phyloP scores from a whole-genome alignment of 768 basidiomycete genomes.

The Melanogaster broomeanus region DNA sequence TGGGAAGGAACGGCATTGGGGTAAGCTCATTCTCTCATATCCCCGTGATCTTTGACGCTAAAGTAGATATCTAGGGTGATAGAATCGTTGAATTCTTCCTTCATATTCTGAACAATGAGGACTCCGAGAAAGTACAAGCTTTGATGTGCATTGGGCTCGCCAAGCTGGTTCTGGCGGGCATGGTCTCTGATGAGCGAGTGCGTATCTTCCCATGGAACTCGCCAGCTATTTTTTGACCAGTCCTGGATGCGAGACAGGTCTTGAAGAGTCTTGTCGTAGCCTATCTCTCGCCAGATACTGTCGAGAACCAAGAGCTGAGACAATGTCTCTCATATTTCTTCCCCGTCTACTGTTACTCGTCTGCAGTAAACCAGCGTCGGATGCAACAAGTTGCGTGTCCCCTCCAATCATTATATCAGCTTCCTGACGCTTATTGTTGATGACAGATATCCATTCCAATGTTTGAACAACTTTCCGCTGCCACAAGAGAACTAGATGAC shows the following conservation, averaged over 20 bases:
- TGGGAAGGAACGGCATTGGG: slow-evolving; percentile 44
- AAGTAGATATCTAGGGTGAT: slow-evolving; percentile 39
- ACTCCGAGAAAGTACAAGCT: slow-evolving; percentile 64
- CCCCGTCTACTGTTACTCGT: slow-evolving; percentile 85
- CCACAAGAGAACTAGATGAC: slow-evolving; percentile 66
- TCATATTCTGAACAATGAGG: slow-evolving; percentile 50
- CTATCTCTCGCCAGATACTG: slow-evolving; percentile 82
- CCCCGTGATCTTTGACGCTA: neutral
- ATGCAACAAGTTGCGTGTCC: slow-evolving; percentile 61
- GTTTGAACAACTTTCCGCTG: slow-evolving; percentile 58
- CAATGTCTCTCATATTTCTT: slow-evolving; percentile 90
- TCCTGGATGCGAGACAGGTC: slow-evolving; percentile 32
- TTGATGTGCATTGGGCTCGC: slow-evolving; percentile 77
- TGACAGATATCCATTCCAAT: slow-evolving; percentile 69
- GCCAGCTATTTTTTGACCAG: neutral
- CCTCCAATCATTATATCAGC: neutral
- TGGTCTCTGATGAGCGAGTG: slow-evolving; percentile 73
- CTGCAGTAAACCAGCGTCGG: slow-evolving; percentile 66
- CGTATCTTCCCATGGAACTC: slow-evolving; percentile 17
- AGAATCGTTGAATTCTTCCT: slow-evolving; percentile 71
- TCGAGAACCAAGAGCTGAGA: slow-evolving; percentile 77
- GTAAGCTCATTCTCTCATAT: slow-evolving; percentile 19
- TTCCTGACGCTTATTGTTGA: neutral
- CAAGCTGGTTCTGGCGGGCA: slow-evolving; percentile 82
- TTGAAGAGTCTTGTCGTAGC: slow-evolving; percentile 51